phyloP scores from a whole-genome alignment of 75 land plant species.

The Pinus albicaulis region DNA sequence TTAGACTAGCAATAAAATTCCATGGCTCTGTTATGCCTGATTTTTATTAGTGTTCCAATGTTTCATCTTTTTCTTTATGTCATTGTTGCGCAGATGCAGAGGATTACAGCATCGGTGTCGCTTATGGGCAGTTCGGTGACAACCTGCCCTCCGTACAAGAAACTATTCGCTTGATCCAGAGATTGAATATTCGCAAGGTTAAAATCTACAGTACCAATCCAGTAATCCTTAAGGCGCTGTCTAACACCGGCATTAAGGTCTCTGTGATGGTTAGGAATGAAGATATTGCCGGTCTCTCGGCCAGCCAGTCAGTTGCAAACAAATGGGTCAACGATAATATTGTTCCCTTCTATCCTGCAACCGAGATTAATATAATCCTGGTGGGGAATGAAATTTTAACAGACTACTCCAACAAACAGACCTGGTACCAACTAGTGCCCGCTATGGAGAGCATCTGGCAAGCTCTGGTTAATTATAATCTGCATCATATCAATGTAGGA shows the following conservation, averaged over 20 bases:
- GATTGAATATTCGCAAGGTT: slow-evolving; percentile 44
- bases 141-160: slow-evolving; percentile 54
- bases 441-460: slow-evolving; percentile 54
- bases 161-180: slow-evolving; percentile 51
- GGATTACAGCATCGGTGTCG: slow-evolving; percentile 41
- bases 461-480: slow-evolving; percentile 22
- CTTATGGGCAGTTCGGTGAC: slow-evolving; percentile 73
- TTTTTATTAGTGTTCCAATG: too few species aligned
- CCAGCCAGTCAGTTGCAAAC: slow-evolving; percentile 35
- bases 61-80: too few species aligned
- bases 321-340: slow-evolving; percentile 61
- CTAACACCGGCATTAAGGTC: slow-evolving; percentile 44
- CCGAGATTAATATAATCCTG: slow-evolving; percentile 58
- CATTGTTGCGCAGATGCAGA: slow-evolving; percentile 22
- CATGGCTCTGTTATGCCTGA: too few species aligned
- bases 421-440: slow-evolving; percentile 60
- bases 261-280: slow-evolving; percentile 70
- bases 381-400: slow-evolving; percentile 84
- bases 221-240: slow-evolving; percentile 51
- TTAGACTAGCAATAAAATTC: too few species aligned
- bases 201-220: slow-evolving; percentile 78
- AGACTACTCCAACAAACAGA: slow-evolving; percentile 20
- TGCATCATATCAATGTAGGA: slow-evolving; percentile 54
- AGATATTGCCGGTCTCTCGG: slow-evolving; percentile 44
- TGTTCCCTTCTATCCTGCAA: slow-evolving; percentile 48